Percentiles rank a stretch among this genome's conserved stretches.
These are phyloP conservation scores for Aspergillus saccharolyticus DNA, from an alignment of 495 filamentous ascomycete species.

Conservation along the genomic window DNA sequence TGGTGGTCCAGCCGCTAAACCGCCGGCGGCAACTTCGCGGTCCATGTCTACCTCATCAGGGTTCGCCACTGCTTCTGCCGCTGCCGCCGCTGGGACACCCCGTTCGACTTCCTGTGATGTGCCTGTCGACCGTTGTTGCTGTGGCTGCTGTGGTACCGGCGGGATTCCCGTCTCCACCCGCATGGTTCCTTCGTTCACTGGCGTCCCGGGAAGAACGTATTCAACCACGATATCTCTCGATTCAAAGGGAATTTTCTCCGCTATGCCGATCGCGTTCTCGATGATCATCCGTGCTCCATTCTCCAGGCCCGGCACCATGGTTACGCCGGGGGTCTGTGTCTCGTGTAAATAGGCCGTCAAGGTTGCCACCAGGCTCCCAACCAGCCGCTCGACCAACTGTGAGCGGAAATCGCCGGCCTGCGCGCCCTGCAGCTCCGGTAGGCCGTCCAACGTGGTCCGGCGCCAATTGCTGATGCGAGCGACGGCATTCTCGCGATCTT, in stretches of 20 bases:
- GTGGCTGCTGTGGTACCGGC: slow-evolving; percentile 27
- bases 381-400: slow-evolving; percentile 62
- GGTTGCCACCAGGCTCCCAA: slow-evolving; percentile 63
- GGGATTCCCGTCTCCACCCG: slow-evolving; percentile 65
- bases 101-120: neutral
- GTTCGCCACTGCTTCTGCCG: neutral
- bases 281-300: slow-evolving; percentile 85
- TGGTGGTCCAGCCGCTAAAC: neutral
- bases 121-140: slow-evolving; percentile 27
- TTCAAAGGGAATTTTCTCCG: slow-evolving; percentile 81
- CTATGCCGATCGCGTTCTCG: slow-evolving; percentile 82
- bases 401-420: slow-evolving; percentile 58
- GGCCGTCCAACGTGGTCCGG: slow-evolving; percentile 87
- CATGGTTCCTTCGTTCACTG: slow-evolving; percentile 67
- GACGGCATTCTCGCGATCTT: slow-evolving; percentile 84
- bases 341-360: slow-evolving; percentile 70
- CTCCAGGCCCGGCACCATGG: slow-evolving; percentile 65
- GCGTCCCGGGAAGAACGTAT: slow-evolving; percentile 71
- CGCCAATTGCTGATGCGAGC: slow-evolving; percentile 91
- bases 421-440: slow-evolving; percentile 65
- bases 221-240: slow-evolving; percentile 84
- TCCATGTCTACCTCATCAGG: neutral
- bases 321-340: slow-evolving; percentile 65
- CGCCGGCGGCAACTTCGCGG: too few species aligned
- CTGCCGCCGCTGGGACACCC: neutral